phyloP scores from a whole-genome alignment of 192 early-diverging fungal genomes.

The Lobosporangium transversale region DNA sequence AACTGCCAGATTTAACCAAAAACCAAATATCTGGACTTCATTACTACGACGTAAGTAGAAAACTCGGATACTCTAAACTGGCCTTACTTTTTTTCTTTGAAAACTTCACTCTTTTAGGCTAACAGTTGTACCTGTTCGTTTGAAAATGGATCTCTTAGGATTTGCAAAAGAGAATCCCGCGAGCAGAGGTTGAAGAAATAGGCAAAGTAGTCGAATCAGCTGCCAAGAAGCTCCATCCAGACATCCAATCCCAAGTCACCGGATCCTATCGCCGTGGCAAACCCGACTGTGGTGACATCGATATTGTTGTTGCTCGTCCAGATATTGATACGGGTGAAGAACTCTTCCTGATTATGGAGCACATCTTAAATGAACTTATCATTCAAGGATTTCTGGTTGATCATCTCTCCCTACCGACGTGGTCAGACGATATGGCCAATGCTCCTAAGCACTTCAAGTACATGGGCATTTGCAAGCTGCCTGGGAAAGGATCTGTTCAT shows the following conservation, averaged over 20 bases:
- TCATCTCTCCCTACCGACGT: slow-evolving; percentile 22
- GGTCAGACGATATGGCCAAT: slow-evolving; percentile 15
- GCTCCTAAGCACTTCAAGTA: slow-evolving; percentile 47
- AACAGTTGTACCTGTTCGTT: no score
- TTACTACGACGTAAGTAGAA: slow-evolving; percentile 33
- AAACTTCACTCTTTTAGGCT: background rate
- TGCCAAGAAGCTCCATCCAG: slow-evolving; percentile 23
- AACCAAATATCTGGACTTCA: slow-evolving; percentile 39
- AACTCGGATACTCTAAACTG: background rate
- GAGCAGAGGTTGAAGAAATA: slow-evolving; percentile 51
- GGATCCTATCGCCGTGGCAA: slow-evolving; percentile 54
- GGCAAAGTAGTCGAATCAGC: slow-evolving; percentile 17
- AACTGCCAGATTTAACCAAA: slow-evolving; percentile 25
- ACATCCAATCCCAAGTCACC: slow-evolving; percentile 41
- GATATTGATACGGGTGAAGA: slow-evolving; percentile 37
- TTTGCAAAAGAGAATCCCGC: slow-evolving; percentile 35
- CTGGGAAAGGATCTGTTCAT: slow-evolving; percentile 16
- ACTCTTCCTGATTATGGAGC: slow-evolving; percentile 36
- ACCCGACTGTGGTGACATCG: slow-evolving; percentile 52
- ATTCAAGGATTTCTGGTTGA: slow-evolving; percentile 39
- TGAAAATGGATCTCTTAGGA: slow-evolving; percentile 29
- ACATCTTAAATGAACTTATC: slow-evolving; percentile 20
- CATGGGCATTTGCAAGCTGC: slow-evolving; percentile 48
- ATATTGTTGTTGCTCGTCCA: slow-evolving; percentile 48
- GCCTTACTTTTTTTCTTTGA: background rate